Conservation (phyloP, 2,329 filamentous ascomycete species). For the Verticillium longisporum region DNA sequence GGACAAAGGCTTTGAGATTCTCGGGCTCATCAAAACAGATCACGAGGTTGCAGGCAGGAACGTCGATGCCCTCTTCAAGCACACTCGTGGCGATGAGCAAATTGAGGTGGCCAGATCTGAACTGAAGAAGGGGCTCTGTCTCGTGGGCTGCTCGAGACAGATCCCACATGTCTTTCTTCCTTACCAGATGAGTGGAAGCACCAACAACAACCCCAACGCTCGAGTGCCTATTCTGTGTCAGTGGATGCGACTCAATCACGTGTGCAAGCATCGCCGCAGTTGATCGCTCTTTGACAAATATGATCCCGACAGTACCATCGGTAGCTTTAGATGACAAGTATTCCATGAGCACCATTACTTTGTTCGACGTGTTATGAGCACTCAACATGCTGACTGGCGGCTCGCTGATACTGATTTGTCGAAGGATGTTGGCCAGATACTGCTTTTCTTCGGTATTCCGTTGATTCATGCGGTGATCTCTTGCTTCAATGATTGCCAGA, state of each 20-base stretch:
- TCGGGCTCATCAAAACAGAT: slow-evolving; percentile 46
- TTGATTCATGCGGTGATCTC: slow-evolving; percentile 23
- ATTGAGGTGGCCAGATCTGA: slow-evolving; percentile 47
- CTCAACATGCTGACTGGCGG: slow-evolving; percentile 11
- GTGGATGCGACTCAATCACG: slow-evolving; percentile 47
- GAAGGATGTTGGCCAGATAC: slow-evolving; percentile 46
- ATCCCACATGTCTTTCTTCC: slow-evolving; percentile 33
- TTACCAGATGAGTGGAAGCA: slow-evolving; percentile 29
- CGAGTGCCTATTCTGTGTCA: slow-evolving; percentile 33
- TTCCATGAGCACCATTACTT: slow-evolving; percentile 46
- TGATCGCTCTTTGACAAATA: slow-evolving; percentile 60
- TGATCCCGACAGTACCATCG: slow-evolving; percentile 46
- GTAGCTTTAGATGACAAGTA: slow-evolving; percentile 36
- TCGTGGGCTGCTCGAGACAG: slow-evolving; percentile 22
- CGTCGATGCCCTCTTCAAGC: slow-evolving; percentile 61
- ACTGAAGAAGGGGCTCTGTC: slow-evolving; percentile 31
- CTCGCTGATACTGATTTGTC: slow-evolving; percentile 21
- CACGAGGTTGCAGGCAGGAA: slow-evolving; percentile 57
- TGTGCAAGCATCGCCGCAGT: slow-evolving; percentile 54
- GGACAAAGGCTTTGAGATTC: slow-evolving; percentile 52
- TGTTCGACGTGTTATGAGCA: slow-evolving; percentile 41
- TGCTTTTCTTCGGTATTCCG: slow-evolving; percentile 44
- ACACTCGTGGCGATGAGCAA: slow-evolving; percentile 58
- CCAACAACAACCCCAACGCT: slow-evolving; percentile 50
- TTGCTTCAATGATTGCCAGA: slow-evolving; percentile 10